Conservation (phyloP, 768 basidiomycete genomes). For the Cystobasidium ongulense region DNA sequence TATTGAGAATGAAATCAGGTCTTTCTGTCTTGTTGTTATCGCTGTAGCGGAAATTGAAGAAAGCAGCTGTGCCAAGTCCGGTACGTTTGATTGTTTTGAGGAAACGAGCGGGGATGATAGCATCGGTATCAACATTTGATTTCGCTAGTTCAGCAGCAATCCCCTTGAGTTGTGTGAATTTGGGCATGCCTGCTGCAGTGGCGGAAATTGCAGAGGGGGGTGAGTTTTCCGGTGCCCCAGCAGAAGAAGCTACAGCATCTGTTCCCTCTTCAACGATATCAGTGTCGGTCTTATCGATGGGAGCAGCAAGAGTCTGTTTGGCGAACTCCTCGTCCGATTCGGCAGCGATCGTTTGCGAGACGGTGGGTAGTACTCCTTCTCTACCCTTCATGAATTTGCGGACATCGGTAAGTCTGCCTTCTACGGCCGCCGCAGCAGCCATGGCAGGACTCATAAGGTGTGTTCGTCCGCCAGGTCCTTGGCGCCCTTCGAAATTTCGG, state of each 20-base stretch:
- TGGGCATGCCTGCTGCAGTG: constrained; percentile 38
- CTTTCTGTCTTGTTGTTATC: constrained; percentile 63
- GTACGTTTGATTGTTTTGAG: constrained; percentile 84
- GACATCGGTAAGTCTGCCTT: constrained; percentile 74
- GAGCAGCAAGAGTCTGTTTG: constrained; percentile 36
- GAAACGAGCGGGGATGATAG: constrained; percentile 91
- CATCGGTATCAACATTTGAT: constrained; percentile 69
- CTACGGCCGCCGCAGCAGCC: constrained; percentile 83
- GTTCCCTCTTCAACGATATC: constrained; percentile 28
- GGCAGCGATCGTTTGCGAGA: constrained; percentile 56
- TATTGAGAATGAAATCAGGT: constrained; percentile 77
- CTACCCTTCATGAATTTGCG: constrained; percentile 56
- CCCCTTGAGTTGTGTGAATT: constrained; percentile 40
- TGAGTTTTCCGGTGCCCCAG: constrained; percentile 38
- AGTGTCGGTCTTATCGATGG: constrained; percentile 42
- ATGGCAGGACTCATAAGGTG: constrained; percentile 84
- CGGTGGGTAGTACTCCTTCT: constrained; percentile 44
- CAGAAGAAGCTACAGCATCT: constrained; percentile 35
- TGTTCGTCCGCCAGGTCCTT: constrained; percentile 75
- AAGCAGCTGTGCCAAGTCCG: constrained; percentile 71
- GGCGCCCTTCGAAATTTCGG: constrained; percentile 86
- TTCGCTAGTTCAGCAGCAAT: constrained; percentile 40
- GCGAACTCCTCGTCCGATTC: constrained; percentile 45
- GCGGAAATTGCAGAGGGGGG: constrained; percentile 38
- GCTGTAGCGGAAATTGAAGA: constrained; percentile 71